A percentile compares a stretch with the other conserved stretches of the same genome.
These are phyloP conservation scores for Casaregolazyma lundiana DNA, from an alignment of 1,139 yeast genomes.

Conservation along the genomic window DNA sequence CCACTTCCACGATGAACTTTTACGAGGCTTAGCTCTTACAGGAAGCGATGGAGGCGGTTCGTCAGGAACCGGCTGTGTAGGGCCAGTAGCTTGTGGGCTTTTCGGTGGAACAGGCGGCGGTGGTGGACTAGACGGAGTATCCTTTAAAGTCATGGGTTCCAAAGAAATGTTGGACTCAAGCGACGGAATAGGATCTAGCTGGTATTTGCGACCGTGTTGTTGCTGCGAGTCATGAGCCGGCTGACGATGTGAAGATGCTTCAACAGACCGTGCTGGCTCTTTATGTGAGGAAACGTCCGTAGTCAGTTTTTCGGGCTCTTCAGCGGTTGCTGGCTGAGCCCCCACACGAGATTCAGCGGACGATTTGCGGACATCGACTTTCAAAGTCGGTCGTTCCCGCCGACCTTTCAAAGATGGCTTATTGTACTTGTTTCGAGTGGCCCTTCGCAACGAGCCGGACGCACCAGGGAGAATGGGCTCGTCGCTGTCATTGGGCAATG, in stretches of 20 bases:
- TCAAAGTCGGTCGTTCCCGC: conserved; percentile 10
- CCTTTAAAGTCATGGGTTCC: neutral
- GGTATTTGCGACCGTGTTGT: neutral
- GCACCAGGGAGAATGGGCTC: conserved; percentile 29
- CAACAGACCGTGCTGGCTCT: too few relatives aligned
- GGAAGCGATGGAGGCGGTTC: neutral
- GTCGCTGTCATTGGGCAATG: conserved; percentile 28
- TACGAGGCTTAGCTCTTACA: conserved; percentile 5
- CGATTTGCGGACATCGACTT: conserved; percentile 4
- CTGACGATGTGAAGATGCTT: too few relatives aligned
- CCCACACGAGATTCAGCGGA: neutral
- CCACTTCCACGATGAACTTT: conserved; percentile 9
- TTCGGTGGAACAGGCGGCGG: conserved; percentile 11
- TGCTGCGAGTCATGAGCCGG: neutral
- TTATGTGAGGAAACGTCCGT: too few relatives aligned
- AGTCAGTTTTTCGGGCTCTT: too few relatives aligned
- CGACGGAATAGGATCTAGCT: neutral
- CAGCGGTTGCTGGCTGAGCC: neutral
- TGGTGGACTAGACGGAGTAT: conserved; percentile 4
- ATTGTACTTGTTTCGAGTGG: conserved; percentile 28
- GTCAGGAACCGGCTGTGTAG: neutral
- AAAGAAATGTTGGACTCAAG: neutral
- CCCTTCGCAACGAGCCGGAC: conserved; percentile 26
- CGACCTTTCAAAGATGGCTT: conserved; percentile 15
- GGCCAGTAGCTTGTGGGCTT: conserved; percentile 8